phyloP scores from a whole-genome alignment of 2,329 filamentous ascomycete genomes.

The Colletotrichum theobromicola region DNA sequence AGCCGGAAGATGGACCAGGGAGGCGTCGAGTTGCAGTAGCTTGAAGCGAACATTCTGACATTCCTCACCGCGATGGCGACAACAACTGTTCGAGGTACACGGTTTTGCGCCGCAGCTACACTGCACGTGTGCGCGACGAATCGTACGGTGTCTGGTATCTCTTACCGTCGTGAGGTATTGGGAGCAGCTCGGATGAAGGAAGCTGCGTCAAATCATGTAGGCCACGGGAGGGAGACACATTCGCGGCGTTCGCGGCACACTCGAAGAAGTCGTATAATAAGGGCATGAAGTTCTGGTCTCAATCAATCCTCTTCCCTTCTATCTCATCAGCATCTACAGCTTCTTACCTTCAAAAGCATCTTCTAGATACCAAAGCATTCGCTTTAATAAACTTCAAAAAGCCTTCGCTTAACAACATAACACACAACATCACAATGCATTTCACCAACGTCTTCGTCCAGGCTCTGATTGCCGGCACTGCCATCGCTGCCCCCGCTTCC shows the following conservation, averaged over 20 bases:
- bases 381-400: not conserved
- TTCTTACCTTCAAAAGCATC: not conserved
- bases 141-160: not conserved
- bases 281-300: not conserved
- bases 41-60: not conserved
- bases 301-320: no score
- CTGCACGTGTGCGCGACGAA: not conserved
- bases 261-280: conserved; percentile 5
- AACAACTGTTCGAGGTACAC: not conserved
- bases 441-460: conserved; percentile 47
- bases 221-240: not conserved
- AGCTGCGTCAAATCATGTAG: not conserved
- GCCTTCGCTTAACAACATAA: not conserved
- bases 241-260: not conserved
- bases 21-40: not conserved
- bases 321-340: conserved; percentile 7
- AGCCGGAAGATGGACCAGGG: not conserved
- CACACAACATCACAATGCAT: conserved; percentile 21
- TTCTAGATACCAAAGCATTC: not conserved
- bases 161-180: not conserved
- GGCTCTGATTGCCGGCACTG: conserved; percentile 55
- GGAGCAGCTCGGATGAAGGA: conserved; percentile 6
- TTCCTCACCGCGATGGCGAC: not conserved
- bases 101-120: not conserved
- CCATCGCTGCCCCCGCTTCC: conserved; percentile 41